Percentiles rank a stretch among this genome's conserved stretches.
phyloP scores from a whole-genome alignment of 2,329 filamentous ascomycete genomes.

The Clarireedia paspali region DNA sequence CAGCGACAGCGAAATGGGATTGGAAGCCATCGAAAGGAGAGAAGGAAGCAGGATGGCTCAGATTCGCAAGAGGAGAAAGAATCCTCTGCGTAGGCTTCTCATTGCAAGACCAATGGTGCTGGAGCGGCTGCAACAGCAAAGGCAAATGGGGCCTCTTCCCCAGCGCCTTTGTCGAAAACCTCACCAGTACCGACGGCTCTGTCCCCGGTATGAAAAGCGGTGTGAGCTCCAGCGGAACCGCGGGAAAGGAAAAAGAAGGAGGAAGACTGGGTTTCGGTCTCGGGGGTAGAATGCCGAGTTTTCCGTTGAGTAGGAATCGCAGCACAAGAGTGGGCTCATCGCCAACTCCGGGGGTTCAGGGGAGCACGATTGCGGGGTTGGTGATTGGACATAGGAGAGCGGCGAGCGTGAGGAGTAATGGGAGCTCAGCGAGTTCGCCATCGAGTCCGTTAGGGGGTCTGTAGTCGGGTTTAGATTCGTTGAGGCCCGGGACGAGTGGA shows the following conservation, averaged over 20 bases:
- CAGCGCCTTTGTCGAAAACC: slow-evolving; percentile 20
- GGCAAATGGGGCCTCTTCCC: slow-evolving; percentile 29
- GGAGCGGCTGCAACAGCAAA: slow-evolving; percentile 24
- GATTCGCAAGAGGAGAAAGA: slow-evolving; percentile 26
- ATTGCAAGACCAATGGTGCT: slow-evolving; percentile 28
- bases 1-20: slow-evolving; percentile 26
- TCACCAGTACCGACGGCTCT: slow-evolving; percentile 6
- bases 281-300: background rate
- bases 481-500: slow-evolving; percentile 21
- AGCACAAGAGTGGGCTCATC: background rate
- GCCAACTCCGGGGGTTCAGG: background rate
- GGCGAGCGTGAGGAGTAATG: slow-evolving; percentile 7
- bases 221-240: background rate
- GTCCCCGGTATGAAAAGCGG: background rate
- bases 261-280: background rate
- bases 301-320: slow-evolving; percentile 3
- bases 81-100: slow-evolving; percentile 24
- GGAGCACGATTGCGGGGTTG: slow-evolving; percentile 1
- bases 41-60: slow-evolving; percentile 26
- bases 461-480: background rate
- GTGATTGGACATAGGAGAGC: slow-evolving; percentile 2
- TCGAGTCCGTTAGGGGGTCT: background rate
- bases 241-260: slow-evolving; percentile 9
- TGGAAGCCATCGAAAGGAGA: slow-evolving; percentile 26
- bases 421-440: slow-evolving; percentile 1